A percentile compares a stretch with the other conserved stretches of the same genome.
Evolutionary conservation across 768 basidiomycete genomes (phyloP).

Genomic region (Mycena polygramma): DNA sequence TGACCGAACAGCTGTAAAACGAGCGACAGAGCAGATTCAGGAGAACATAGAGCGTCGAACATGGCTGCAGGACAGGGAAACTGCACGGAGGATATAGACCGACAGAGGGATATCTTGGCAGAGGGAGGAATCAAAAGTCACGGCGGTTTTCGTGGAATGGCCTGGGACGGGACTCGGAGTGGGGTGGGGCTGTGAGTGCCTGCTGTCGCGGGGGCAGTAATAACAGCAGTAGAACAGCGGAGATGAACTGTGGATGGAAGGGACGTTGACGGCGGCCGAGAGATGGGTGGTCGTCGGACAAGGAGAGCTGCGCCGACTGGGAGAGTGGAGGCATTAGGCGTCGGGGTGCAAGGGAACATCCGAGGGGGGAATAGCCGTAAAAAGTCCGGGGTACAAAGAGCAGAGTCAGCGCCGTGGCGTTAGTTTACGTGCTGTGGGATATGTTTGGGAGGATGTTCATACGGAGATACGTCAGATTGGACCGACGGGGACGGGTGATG

Average conservation of each 20-base stretch:
- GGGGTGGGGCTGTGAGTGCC: constrained; percentile 4
- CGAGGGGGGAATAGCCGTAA: constrained; percentile 14
- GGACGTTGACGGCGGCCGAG: not conserved
- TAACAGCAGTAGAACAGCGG: not conserved
- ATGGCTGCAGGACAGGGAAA: too few species aligned
- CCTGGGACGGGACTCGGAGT: not conserved
- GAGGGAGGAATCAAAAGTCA: not conserved
- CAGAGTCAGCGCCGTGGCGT: too few species aligned
- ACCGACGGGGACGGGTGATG: constrained; percentile 23
- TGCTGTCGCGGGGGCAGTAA: not conserved
- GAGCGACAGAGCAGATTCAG: not conserved
- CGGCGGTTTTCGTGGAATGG: not conserved
- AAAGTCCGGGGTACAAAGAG: not conserved
- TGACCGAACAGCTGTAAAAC: not conserved
- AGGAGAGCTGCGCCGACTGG: not conserved
- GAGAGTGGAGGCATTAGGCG: not conserved
- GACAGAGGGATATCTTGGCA: not conserved
- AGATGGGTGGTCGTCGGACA: not conserved
- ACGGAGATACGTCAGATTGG: constrained; percentile 8
- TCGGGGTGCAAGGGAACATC: constrained; percentile 12
- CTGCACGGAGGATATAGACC: not conserved
- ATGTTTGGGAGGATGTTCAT: not conserved
- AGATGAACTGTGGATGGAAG: constrained; percentile 1
- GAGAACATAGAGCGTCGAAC: too few species aligned
- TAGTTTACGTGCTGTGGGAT: too few species aligned